A percentile compares a stretch with the other conserved stretches of the same genome.
phyloP scores from a whole-genome alignment of 176 grass and related monocot genomes.

The Carex cristatella region DNA sequence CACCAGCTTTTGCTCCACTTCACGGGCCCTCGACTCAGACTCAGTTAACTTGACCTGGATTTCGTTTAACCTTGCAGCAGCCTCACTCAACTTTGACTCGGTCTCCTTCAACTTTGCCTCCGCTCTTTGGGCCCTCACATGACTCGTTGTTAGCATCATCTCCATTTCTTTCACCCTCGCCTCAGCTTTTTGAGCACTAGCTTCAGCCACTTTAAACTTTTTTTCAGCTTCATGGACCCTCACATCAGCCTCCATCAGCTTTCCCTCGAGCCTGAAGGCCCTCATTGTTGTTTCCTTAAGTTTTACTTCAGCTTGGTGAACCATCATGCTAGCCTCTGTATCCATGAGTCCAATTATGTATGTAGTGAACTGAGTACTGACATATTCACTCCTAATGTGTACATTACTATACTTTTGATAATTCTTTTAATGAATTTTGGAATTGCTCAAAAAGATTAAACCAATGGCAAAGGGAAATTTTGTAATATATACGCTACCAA shows the following conservation, averaged over 20 bases:
- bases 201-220: background rate
- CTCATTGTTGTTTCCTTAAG: conserved; percentile 2
- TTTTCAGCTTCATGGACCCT: background rate
- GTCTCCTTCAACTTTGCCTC: background rate
- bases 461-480: background rate
- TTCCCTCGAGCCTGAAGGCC: background rate
- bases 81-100: background rate
- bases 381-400: background rate
- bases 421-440: background rate
- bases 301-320: conserved; percentile 5
- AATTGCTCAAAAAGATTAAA: background rate
- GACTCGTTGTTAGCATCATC: conserved; percentile 1
- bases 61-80: background rate
- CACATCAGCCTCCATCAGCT: background rate
- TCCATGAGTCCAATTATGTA: background rate
- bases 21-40: background rate
- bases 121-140: background rate
- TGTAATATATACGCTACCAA: background rate
- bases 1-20: background rate
- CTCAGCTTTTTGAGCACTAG: background rate
- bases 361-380: background rate
- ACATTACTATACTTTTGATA: background rate
- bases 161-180: conserved; percentile 8
- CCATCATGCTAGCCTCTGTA: background rate
- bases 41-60: background rate